Conservation (phyloP, 2,329 filamentous ascomycete species). For the Xylaria sp. region DNA sequence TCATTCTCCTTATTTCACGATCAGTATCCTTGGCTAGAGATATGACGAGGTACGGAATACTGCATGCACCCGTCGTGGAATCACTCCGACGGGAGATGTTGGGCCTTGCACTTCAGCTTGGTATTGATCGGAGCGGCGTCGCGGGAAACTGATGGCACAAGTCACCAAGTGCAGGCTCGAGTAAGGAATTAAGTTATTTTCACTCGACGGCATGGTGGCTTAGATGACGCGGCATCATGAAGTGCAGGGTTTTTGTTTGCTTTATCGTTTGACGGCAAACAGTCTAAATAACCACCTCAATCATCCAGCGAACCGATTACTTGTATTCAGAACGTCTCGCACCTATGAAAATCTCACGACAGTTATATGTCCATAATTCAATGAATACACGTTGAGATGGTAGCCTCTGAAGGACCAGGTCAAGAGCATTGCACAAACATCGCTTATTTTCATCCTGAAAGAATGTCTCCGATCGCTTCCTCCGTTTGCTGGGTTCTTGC, state of each 20-base stretch:
- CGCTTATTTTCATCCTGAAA: not conserved
- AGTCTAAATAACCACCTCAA: not conserved
- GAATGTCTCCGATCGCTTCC: not conserved
- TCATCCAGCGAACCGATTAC: not conserved
- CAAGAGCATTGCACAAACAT: not conserved
- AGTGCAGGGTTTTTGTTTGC: not conserved
- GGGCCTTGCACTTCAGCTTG: not conserved
- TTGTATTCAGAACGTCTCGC: not conserved
- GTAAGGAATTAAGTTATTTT: not conserved
- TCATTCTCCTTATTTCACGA: not conserved
- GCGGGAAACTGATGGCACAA: not conserved
- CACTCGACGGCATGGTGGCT: not conserved
- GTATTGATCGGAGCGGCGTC: not conserved
- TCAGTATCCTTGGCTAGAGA: not conserved
- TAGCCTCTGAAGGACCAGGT: not conserved
- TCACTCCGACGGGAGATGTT: not conserved
- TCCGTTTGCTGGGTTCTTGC: not conserved
- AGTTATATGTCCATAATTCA: not conserved
- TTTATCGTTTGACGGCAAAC: not conserved
- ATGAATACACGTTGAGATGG: too few species aligned
- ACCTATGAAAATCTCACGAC: not conserved
- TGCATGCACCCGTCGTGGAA: not conserved
- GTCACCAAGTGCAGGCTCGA: not conserved
- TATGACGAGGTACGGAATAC: too few species aligned
- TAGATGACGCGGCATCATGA: not conserved